Evolutionary conservation across 495 filamentous ascomycete genomes (phyloP).

Genomic region (Cryomyces minteri): DNA sequence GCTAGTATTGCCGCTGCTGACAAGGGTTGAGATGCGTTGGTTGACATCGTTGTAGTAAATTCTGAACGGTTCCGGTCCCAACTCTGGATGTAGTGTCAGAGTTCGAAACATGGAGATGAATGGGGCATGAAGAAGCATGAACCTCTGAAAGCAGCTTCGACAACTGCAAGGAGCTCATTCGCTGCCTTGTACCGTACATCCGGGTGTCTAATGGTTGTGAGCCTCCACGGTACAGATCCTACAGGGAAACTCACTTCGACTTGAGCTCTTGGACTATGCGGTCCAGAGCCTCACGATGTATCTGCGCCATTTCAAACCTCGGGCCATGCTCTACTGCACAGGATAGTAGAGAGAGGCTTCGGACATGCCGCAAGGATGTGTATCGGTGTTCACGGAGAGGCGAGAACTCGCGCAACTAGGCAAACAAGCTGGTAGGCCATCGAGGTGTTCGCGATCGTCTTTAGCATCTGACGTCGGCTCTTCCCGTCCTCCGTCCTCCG

Average conservation of each 20-base stretch:
- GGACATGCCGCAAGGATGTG: too few relatives aligned
- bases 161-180: conserved; percentile 7
- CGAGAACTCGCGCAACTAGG: too few relatives aligned
- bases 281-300: conserved; percentile 6
- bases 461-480: too few relatives aligned
- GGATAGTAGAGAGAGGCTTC: too few relatives aligned
- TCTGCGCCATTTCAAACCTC: conserved; percentile 3
- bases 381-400: too few relatives aligned
- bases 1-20: conserved; percentile 62
- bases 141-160: conserved; percentile 18
- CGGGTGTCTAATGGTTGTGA: conserved; percentile 10
- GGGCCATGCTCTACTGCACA: too few relatives aligned
- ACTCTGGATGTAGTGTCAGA: conserved; percentile 33
- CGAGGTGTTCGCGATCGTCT: too few relatives aligned
- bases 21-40: conserved; percentile 51
- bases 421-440: too few relatives aligned
- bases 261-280: conserved; percentile 17
- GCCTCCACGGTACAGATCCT: neutral
- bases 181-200: conserved; percentile 14
- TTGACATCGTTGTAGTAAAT: conserved; percentile 66
- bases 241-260: conserved; percentile 13
- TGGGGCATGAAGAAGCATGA: neutral
- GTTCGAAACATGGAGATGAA: neutral
- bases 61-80: conserved; percentile 55
- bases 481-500: too few relatives aligned